phyloP scores from a whole-genome alignment of 768 basidiomycete genomes.

The Lentinula sp. region DNA sequence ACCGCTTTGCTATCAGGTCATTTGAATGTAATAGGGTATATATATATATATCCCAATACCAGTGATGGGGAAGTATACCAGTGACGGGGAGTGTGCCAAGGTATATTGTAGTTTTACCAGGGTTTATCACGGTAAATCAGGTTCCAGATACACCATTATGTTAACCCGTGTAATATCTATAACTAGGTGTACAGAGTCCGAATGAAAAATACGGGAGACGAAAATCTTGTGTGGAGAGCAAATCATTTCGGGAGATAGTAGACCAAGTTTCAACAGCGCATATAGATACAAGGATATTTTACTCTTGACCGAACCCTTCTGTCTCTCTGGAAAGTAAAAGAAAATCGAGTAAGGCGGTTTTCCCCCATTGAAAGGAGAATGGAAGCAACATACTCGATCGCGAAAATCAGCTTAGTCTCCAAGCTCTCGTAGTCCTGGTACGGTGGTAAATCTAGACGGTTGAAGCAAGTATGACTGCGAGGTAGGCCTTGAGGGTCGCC shows the following conservation, averaged over 20 bases:
- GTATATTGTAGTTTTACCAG: too few relatives aligned
- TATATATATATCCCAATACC: too few relatives aligned
- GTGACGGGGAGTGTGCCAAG: too few relatives aligned
- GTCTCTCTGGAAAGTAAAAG: conserved; percentile 47
- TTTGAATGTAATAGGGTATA: too few relatives aligned
- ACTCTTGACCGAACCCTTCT: conserved; percentile 70
- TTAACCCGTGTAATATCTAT: not conserved
- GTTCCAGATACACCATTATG: not conserved
- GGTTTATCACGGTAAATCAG: too few relatives aligned
- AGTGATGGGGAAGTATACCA: too few relatives aligned
- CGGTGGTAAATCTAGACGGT: conserved; percentile 80
- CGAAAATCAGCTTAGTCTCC: conserved; percentile 79
- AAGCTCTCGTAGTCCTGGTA: conserved; percentile 85
- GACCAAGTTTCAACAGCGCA: not conserved
- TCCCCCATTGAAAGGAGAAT: not conserved
- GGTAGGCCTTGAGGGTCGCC: conserved; percentile 87
- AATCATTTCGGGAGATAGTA: not conserved
- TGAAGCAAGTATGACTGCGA: conserved; percentile 93
- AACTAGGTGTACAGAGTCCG: not conserved
- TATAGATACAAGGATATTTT: conserved; percentile 12
- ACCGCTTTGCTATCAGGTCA: too few relatives aligned
- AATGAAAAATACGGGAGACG: not conserved
- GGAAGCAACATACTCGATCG: conserved; percentile 60
- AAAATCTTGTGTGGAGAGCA: not conserved
- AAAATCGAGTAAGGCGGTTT: conserved; percentile 6